These are phyloP conservation scores for Diaporthe sp. DNA, from an alignment of 2,329 filamentous ascomycete genomes.

Conservation along the genomic window DNA sequence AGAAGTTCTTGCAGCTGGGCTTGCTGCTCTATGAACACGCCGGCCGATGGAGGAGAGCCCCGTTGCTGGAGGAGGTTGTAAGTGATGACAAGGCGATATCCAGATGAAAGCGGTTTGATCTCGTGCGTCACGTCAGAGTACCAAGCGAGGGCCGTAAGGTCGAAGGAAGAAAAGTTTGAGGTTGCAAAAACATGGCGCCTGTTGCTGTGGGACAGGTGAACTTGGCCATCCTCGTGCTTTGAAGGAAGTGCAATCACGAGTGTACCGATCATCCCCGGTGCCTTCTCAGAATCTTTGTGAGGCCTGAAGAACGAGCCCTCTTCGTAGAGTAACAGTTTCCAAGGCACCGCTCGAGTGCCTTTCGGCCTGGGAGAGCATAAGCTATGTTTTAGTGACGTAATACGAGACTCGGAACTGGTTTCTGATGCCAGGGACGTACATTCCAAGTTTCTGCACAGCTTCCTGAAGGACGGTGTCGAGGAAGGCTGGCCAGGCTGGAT, in stretches of 20 bases:
- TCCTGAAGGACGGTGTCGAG: neutral
- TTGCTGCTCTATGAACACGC: conserved; percentile 39
- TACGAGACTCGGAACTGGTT: conserved; percentile 29
- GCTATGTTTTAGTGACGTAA: conserved; percentile 43
- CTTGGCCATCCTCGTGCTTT: conserved; percentile 57
- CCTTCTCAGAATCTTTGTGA: conserved; percentile 61
- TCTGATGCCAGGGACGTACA: neutral
- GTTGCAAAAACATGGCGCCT: conserved; percentile 48
- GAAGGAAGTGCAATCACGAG: conserved; percentile 61
- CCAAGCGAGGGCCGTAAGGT: conserved; percentile 53
- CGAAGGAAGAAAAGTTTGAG: conserved; percentile 47
- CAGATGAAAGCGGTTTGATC: conserved; percentile 56
- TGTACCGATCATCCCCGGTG: conserved; percentile 60
- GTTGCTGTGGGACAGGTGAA: conserved; percentile 48
- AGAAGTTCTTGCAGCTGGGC: conserved; percentile 39
- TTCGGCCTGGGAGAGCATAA: conserved; percentile 48
- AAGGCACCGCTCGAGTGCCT: conserved; percentile 49
- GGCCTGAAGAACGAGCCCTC: conserved; percentile 60
- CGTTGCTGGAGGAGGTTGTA: conserved; percentile 61
- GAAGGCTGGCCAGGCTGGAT: conserved; percentile 53
- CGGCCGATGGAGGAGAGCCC: conserved; percentile 36
- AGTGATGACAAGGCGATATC: conserved; percentile 61
- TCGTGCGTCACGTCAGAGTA: conserved; percentile 65
- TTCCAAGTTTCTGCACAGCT: neutral
- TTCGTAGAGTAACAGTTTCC: conserved; percentile 62